Evolutionary conservation across 1,284 basidiomycete genomes (phyloP).

Genomic region (Waitea zeae): DNA sequence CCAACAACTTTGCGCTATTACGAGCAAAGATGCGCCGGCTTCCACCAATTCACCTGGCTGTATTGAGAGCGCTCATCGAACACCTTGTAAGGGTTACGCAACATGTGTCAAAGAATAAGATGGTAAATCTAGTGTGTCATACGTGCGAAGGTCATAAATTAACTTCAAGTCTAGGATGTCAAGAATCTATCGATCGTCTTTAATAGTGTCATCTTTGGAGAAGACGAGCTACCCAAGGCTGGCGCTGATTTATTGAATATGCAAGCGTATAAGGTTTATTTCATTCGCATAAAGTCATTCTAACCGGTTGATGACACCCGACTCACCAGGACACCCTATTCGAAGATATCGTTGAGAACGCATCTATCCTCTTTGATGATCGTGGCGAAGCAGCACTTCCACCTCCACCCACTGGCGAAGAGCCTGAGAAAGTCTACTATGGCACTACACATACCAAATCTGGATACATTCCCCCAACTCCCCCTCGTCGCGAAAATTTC

Average conservation of each 20-base stretch:
- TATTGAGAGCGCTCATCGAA: slow-evolving; percentile 74
- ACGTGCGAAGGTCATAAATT: no score
- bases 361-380: slow-evolving; percentile 47
- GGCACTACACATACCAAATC: no score
- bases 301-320: slow-evolving; percentile 4
- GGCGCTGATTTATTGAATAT: slow-evolving; percentile 58
- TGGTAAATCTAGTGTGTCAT: no score
- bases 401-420: no score
- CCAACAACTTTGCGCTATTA: slow-evolving; percentile 56
- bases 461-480: no score
- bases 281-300: background rate
- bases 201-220: slow-evolving; percentile 74
- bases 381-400: no score
- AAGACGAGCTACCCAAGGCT: slow-evolving; percentile 62
- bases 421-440: no score
- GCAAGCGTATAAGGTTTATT: slow-evolving; percentile 53
- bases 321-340: slow-evolving; percentile 59
- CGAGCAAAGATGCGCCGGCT: slow-evolving; percentile 73
- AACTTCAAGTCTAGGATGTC: no score
- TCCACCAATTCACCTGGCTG: slow-evolving; percentile 78
- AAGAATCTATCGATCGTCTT: slow-evolving; percentile 83
- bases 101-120: slow-evolving; percentile 71
- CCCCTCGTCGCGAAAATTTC: no score
- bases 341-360: slow-evolving; percentile 71
- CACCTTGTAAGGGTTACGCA: slow-evolving; percentile 71